A percentile compares a stretch with the other conserved stretches of the same genome.
phyloP scores from a whole-genome alignment of 257 asterid species.

The Vinca minor region DNA sequence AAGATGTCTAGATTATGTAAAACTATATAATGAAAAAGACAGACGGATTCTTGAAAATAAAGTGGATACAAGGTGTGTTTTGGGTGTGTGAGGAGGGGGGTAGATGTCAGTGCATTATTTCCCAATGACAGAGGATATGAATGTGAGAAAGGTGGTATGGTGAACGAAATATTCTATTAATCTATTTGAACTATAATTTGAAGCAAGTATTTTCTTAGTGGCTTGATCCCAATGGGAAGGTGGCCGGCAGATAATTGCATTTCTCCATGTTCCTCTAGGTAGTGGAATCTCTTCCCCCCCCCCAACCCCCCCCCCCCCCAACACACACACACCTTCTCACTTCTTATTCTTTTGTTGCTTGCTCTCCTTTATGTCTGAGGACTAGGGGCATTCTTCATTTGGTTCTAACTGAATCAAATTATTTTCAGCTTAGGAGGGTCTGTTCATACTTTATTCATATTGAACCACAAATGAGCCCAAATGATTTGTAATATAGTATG shows the following conservation, averaged over 20 bases:
- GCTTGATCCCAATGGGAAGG: not conserved
- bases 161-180: not conserved
- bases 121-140: not conserved
- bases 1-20: not conserved
- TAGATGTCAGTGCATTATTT: too few relatives aligned
- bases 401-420: not conserved
- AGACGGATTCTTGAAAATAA: too few relatives aligned
- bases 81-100: too few relatives aligned
- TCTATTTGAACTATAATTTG: not conserved
- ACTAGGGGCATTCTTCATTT: not conserved
- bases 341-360: not conserved
- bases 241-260: not conserved
- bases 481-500: not conserved
- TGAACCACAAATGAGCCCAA: not conserved
- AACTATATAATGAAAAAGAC: too few relatives aligned
- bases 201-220: not conserved
- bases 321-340: not conserved
- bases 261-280: not conserved
- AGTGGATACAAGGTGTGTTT: too few relatives aligned
- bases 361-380: not conserved
- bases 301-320: too few relatives aligned
- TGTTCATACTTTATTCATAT: not conserved
- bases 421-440: not conserved
- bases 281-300: not conserved
- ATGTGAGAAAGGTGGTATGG: not conserved